Base-by-base conservation (phyloP, 225 moss, liverwort and hornwort genomes). In the Bryum argenteum region DNA sequence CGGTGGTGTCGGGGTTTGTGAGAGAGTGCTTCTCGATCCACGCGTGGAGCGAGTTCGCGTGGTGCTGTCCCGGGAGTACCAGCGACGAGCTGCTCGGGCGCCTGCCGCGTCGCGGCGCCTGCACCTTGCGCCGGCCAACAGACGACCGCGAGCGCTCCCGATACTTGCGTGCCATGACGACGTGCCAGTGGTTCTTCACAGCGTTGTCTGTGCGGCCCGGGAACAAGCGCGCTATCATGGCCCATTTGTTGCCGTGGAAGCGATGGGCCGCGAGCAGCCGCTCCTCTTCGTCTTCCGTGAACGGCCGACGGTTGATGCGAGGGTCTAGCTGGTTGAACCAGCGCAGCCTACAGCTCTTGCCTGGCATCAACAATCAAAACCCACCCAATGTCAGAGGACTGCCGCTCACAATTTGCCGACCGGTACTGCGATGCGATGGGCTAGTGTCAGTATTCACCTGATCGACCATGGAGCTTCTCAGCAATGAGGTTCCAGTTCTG, bases 401-500 rank as follows among this genome's bases (percentile, higher is more conserved):
- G 15, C 14, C 15, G 61, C 21, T 43, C 10, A 33, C 17, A 60
- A 48, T 58, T 22, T 21, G 54, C 54, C 26, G 18, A n/a, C n/a
- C 20, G 63, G 8, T 14, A 22, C n/a, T n/a, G 13, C 42, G 21
- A 60, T 18, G 47, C 15, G 14, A 47, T 3, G 15, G 15, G 14
- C 43, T 43, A 58, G 58, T 33, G 24, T 8, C 8, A 60, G 38
- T 39, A 47, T 37, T 12, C 66, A 75, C 93, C 93, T 82, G 96
- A 96, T 93, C 96, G 90, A 70, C 96, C 96, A 79, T 91, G 88
- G 40, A 96, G 80, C 80, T 96, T 96, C 84, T 96, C 96, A n/a
- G 96, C 96, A 60, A 96, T 96, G 64, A 96, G 87, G 82, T 96
- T 96, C 96, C 96, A 96, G 81, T 96, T 96, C 65, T 96, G 96